Base-by-base conservation (phyloP, 1,139 yeast species). In the Debaryomyces nepalensis region DNA sequence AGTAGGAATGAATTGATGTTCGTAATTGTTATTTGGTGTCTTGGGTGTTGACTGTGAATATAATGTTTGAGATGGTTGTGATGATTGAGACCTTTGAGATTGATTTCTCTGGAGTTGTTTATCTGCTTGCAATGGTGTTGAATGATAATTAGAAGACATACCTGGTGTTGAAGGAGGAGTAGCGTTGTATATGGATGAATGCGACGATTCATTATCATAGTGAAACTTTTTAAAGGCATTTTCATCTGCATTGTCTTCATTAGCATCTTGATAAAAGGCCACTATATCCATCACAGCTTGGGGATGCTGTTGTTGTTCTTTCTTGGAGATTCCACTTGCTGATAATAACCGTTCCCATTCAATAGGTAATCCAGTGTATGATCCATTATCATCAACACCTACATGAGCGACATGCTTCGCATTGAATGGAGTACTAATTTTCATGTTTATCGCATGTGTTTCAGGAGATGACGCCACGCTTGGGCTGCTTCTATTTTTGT, bases 271-370 rank as follows among this genome's bases (percentile, higher is more conserved):
- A 61, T 87, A 88, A 58, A 88, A 89, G 31, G 91, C 88, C 46
- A 91, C 95, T 50, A 91, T 90, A 58, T 90, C 96, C 78, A 87
- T 83, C 6, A 90, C 96, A 0, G 96, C 97, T 63, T 89, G 95
- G 2, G 97, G 97, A 59, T 93, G 90, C 53, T 85, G 87, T 54
- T 86, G 84, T 58, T 90, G 97, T 54, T 93, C 98, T 34, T 77
- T 79, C 53, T 79, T 81, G 4, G 95, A 79, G 40, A 93, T 88
- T 33, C 98, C 98, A 59, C 90, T 84, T 12, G 91, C 95, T 14
- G 84, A 79, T 47, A 93, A 73, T 37, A 90, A 70, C 46, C 80
- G 76, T 54, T 88, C 93, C 99, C 99, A 93, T 61, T 88, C 97
- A 37, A 80, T 81, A 1, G 98, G 99, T 42, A 91, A 73, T 2